A percentile compares a stretch with the other conserved stretches of the same genome.
Conservation (phyloP, 2,329 filamentous ascomycete genomes). For the Hypoxylon sp. region DNA sequence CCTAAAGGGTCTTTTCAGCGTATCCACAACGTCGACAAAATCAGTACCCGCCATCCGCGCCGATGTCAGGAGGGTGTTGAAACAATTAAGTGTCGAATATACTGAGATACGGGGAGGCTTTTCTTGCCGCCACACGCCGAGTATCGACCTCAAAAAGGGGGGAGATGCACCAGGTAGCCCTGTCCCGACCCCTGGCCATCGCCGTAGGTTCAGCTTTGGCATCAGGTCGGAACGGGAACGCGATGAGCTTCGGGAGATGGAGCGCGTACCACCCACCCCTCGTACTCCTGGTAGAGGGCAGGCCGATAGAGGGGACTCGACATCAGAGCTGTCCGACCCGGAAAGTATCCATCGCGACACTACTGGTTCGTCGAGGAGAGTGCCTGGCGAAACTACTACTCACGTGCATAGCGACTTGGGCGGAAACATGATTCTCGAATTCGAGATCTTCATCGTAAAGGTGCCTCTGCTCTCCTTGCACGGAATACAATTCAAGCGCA, state of each 20-base stretch:
- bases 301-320: slow-evolving; percentile 79
- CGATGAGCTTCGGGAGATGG: slow-evolving; percentile 74
- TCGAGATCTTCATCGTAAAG: slow-evolving; percentile 98
- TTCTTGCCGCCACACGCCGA: slow-evolving; percentile 85
- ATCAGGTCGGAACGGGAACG: slow-evolving; percentile 72
- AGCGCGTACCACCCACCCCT: slow-evolving; percentile 59
- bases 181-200: slow-evolving; percentile 66
- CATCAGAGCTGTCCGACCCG: slow-evolving; percentile 81
- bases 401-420: slow-evolving; percentile 91
- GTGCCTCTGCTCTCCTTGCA: slow-evolving; percentile 91
- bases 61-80: slow-evolving; percentile 90
- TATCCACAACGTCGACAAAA: slow-evolving; percentile 94
- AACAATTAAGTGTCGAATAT: slow-evolving; percentile 88
- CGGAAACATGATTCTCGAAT: slow-evolving; percentile 82
- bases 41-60: slow-evolving; percentile 84
- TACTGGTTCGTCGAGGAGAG: slow-evolving; percentile 61
- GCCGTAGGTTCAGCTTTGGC: slow-evolving; percentile 84
- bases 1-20: slow-evolving; percentile 95
- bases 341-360: slow-evolving; percentile 71
- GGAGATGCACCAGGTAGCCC: slow-evolving; percentile 70
- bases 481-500: slow-evolving; percentile 97
- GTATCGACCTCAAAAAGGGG: slow-evolving; percentile 83
- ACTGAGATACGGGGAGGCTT: slow-evolving; percentile 94
- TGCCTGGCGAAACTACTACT: slow-evolving; percentile 87
- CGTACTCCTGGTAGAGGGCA: slow-evolving; percentile 56